phyloP scores from a whole-genome alignment of 148 eudicot species.

The Amaranthus cruentus region DNA sequence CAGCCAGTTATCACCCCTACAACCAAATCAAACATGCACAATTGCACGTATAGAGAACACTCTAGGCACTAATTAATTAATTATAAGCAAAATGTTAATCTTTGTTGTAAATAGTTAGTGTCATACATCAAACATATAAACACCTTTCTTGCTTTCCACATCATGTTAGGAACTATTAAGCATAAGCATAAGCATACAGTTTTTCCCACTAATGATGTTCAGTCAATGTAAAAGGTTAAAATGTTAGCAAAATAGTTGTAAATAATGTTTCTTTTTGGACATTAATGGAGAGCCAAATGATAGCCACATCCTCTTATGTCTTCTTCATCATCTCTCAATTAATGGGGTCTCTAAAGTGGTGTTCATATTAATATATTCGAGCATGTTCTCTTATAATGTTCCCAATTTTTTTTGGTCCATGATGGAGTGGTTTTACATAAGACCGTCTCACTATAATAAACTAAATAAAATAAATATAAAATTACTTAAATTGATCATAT shows the following conservation, averaged over 20 bases:
- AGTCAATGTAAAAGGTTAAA: neutral
- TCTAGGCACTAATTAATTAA: neutral
- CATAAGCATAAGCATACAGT: neutral
- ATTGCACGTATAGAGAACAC: neutral
- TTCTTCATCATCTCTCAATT: neutral
- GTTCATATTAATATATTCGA: neutral
- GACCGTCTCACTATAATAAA: too few species aligned
- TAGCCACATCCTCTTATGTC: neutral
- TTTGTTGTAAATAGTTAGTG: neutral
- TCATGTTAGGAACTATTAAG: neutral
- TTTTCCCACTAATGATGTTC: slow-evolving; percentile 7
- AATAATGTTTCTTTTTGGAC: neutral
- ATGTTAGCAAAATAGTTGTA: neutral
- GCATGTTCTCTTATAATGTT: too few species aligned
- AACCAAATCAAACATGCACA: too few species aligned
- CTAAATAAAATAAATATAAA: too few species aligned
- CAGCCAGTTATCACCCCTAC: too few species aligned
- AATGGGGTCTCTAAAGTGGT: neutral
- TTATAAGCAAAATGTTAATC: neutral
- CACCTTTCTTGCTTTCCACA: slow-evolving; percentile 14
- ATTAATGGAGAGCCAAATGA: slow-evolving; percentile 11
- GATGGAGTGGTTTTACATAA: too few species aligned
- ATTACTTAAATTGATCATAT: too few species aligned
- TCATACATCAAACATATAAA: neutral
- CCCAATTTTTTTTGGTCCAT: too few species aligned